Conservation (phyloP, 306 rosid genomes). For the Styphnolobium japonicum region DNA sequence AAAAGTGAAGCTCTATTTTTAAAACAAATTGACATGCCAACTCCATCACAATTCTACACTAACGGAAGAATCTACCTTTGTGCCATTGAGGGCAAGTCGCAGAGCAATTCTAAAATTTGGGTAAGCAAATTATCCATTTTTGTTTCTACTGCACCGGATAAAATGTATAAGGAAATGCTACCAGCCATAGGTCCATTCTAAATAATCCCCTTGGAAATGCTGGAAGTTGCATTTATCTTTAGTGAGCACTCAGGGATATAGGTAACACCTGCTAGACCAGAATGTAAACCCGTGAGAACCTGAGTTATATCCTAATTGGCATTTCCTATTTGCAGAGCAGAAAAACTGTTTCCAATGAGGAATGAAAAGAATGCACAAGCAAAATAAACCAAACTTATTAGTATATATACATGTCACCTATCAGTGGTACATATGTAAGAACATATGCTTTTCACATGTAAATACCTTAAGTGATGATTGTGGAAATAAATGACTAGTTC, state of each 20-base stretch:
- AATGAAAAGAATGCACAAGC: slow-evolving; percentile 2
- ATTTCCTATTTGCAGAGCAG: slow-evolving; percentile 12
- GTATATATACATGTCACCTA: not conserved
- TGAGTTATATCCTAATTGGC: not conserved
- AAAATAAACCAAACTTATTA: not conserved
- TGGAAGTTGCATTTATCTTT: slow-evolving; percentile 76
- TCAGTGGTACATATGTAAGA: not conserved
- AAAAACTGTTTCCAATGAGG: not conserved
- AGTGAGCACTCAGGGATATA: slow-evolving; percentile 73
- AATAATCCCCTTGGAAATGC: slow-evolving; percentile 55
- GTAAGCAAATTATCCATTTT: slow-evolving; percentile 4
- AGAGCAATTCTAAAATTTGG: slow-evolving; percentile 12
- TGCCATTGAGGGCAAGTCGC: slow-evolving; percentile 16
- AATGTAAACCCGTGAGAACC: slow-evolving; percentile 15
- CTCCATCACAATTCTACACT: slow-evolving; percentile 22
- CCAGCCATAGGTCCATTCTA: slow-evolving; percentile 30
- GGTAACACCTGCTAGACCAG: slow-evolving; percentile 62
- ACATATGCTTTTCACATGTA: not conserved
- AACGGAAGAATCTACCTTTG: slow-evolving; percentile 10
- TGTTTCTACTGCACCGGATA: slow-evolving; percentile 15
- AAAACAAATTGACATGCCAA: slow-evolving; percentile 34
- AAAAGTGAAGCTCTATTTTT: slow-evolving; percentile 21
- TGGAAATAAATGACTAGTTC: slow-evolving; percentile 1
- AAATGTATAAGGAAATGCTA: slow-evolving; percentile 23
- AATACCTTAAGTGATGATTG: not conserved